Conservation (phyloP, 2,329 filamentous ascomycete genomes). For the Neopestalotiopsis sp. region DNA sequence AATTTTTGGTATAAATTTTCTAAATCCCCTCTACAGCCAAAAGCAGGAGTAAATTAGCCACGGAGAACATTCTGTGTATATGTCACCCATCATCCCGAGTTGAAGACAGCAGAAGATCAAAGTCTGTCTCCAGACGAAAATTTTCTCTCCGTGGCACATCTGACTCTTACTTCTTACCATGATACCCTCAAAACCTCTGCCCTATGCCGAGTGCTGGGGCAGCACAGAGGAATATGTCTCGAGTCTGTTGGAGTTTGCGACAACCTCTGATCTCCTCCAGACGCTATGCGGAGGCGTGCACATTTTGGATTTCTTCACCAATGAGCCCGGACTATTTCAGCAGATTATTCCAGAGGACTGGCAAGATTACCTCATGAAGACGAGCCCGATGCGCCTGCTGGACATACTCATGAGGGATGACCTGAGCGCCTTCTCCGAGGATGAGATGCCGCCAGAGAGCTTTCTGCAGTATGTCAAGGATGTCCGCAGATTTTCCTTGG, state of each 20-base stretch:
- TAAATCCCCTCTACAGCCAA: background rate
- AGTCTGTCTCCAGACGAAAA: background rate
- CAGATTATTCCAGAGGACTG: constrained; percentile 78
- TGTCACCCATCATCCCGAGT: background rate
- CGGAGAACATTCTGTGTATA: background rate
- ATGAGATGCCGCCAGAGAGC: constrained; percentile 51
- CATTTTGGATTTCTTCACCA: constrained; percentile 94
- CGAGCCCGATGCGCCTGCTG: constrained; percentile 76
- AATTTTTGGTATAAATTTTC: constrained; percentile 1
- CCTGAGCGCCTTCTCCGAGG: constrained; percentile 48
- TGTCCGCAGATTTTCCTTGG: constrained; percentile 72
- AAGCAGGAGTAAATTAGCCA: background rate
- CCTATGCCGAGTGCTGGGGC: constrained; percentile 72
- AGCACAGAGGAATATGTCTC: constrained; percentile 79
- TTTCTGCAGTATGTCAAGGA: constrained; percentile 75
- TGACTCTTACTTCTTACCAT: constrained; percentile 34
- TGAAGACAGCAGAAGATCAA: background rate
- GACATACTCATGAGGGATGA: constrained; percentile 83
- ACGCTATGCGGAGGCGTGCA: constrained; percentile 97
- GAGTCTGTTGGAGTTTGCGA: constrained; percentile 76
- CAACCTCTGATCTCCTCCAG: constrained; percentile 76
- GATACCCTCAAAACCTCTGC: constrained; percentile 63
- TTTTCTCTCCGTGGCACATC: background rate
- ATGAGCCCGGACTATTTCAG: constrained; percentile 81
- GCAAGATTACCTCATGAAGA: constrained; percentile 75